Evolutionary conservation across 768 basidiomycete genomes (phyloP).

Genomic region (Chalciporus piperatus): DNA sequence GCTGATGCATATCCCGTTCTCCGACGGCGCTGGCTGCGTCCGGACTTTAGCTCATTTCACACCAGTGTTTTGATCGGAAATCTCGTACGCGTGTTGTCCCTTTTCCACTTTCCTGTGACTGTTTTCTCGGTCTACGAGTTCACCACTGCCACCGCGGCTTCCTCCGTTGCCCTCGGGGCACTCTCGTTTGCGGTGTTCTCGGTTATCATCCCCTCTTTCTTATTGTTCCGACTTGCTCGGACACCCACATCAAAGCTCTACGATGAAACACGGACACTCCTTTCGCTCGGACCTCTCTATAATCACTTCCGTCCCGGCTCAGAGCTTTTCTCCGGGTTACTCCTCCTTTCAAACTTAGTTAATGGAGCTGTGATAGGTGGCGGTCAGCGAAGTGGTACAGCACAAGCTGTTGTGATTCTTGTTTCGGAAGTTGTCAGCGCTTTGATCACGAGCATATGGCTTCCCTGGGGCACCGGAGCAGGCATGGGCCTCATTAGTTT

Average conservation of each 20-base stretch:
- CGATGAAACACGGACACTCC: conserved; percentile 89
- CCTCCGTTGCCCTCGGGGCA: conserved; percentile 75
- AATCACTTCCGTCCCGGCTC: conserved; percentile 92
- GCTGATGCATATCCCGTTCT: conserved; percentile 25
- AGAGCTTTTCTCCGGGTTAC: conserved; percentile 80
- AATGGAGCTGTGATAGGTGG: conserved; percentile 86
- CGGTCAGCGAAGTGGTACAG: conserved; percentile 85
- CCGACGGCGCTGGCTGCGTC: conserved; percentile 38
- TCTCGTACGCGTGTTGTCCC: conserved; percentile 82
- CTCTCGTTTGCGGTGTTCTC: conserved; percentile 80
- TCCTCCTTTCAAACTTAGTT: conserved; percentile 79
- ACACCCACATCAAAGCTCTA: conserved; percentile 90
- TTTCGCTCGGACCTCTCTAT: conserved; percentile 89
- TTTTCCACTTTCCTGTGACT: conserved; percentile 94
- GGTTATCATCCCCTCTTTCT: conserved; percentile 67
- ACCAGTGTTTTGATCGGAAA: conserved; percentile 83
- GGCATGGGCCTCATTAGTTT: conserved; percentile 97
- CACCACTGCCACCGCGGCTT: conserved; percentile 44
- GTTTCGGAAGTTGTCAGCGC: conserved; percentile 86
- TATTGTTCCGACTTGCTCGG: conserved; percentile 74
- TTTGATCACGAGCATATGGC: conserved; percentile 87
- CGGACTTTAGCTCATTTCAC: conserved; percentile 75
- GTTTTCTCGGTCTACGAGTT: conserved; percentile 78
- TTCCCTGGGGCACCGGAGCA: conserved; percentile 95
- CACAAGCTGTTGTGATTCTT: conserved; percentile 87